Conservation (phyloP, 2,329 filamentous ascomycete genomes). For the Gnomoniopsis smithogilvyi region DNA sequence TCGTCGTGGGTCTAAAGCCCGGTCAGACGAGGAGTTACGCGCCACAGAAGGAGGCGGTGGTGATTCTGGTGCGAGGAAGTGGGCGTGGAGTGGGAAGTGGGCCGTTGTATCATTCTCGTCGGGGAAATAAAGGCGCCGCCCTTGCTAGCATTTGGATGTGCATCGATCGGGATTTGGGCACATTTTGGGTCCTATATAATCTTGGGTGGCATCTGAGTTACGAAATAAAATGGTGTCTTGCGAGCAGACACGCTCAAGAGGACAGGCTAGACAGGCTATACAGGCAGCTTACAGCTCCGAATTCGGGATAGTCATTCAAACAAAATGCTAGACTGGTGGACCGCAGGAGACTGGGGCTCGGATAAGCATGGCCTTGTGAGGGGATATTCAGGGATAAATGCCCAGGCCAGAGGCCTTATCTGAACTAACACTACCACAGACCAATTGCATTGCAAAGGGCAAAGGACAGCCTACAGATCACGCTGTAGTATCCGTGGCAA, state of each 20-base stretch:
- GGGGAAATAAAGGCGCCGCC: constrained; percentile 5
- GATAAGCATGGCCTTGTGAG: not conserved
- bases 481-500: not conserved
- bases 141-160: not conserved
- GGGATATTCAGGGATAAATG: not conserved
- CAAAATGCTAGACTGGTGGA: not conserved
- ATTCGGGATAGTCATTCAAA: too few species aligned
- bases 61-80: constrained; percentile 69
- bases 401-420: constrained; percentile 3
- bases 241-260: too few species aligned
- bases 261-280: too few species aligned
- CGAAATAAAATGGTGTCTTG: too few species aligned
- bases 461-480: not conserved
- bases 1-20: constrained; percentile 80
- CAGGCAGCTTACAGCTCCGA: too few species aligned
- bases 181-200: too few species aligned
- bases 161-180: too few species aligned
- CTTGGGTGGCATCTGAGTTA: too few species aligned
- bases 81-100: constrained; percentile 97
- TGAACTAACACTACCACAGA: not conserved
- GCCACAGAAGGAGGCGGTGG: constrained; percentile 67
- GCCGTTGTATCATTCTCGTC: constrained; percentile 81
- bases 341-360: not conserved
- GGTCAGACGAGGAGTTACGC: constrained; percentile 81
- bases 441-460: constrained; percentile 12